Conservation (phyloP, 345 rosid genomes). For the Salix dunnii region DNA sequence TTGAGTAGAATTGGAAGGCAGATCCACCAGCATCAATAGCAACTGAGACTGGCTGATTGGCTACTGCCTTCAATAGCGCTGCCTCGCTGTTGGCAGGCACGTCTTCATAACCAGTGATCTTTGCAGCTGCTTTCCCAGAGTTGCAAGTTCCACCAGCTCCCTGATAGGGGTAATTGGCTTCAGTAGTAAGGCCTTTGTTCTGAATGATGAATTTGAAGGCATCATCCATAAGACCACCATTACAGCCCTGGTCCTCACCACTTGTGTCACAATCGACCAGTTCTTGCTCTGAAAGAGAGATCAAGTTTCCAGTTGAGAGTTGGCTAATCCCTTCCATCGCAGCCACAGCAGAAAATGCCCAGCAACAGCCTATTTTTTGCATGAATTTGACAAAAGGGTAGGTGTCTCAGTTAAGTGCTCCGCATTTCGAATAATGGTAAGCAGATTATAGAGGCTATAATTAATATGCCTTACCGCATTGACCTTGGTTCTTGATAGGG, state of each 20-base stretch:
- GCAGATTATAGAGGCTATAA: no score
- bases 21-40: constrained; percentile 25
- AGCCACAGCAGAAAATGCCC: constrained; percentile 56
- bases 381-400: no score
- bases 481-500: constrained; percentile 34
- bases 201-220: constrained; percentile 29
- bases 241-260: constrained; percentile 23
- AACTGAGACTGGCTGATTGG: constrained; percentile 24
- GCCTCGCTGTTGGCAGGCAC: constrained; percentile 19
- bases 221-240: constrained; percentile 27
- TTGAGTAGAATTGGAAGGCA: constrained; percentile 17
- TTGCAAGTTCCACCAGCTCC: constrained; percentile 12
- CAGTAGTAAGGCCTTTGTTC: constrained; percentile 32
- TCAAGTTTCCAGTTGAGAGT: constrained; percentile 36
- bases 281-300: constrained; percentile 50
- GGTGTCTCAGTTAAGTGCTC: no score
- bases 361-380: constrained; percentile 39
- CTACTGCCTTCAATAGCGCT: constrained; percentile 18
- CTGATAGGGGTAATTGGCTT: constrained; percentile 29
- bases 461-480: constrained; percentile 33
- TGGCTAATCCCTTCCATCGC: constrained; percentile 51
- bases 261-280: constrained; percentile 43
- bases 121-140: neutral
- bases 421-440: no score
- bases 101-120: constrained; percentile 10